Base-by-base conservation (phyloP, 202 grass and related monocot genomes). In the Zoysia matrella region DNA sequence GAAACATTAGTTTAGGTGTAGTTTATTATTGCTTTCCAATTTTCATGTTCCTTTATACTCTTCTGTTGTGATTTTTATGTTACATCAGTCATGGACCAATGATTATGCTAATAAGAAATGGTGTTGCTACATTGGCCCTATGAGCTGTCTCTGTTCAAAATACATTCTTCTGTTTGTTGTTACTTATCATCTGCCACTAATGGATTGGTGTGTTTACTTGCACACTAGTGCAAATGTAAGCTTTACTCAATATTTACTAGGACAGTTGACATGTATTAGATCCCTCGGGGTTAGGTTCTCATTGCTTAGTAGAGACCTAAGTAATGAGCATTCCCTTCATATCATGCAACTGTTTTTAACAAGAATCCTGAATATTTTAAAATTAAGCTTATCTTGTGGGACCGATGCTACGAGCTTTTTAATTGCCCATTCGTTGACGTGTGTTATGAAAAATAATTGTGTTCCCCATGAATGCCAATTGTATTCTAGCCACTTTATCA, bases 161-260 rank as follows among this genome's bases (percentile, higher is more conserved):
- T 71, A 65, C 47, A 51, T 70, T 46, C 1, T 36, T n/a, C 47
- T 46, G 18, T 83, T 63, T n/a, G 54, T 60, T 79, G n/a, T 47
- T 47, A 69, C 60, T 88, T 54, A 68, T 68, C 15, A 68, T 60
- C 44, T 6, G 1, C 16, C 8, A 58, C 5, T 6, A 83, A 15
- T 71, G 42, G 42, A 64, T 45, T 14, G 7, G 69, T 75, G 58
- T 80, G 48, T 71, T 65, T 42, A 13, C 50, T 85, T 76, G 76
- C 14, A 43, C 50, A 57, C 13, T 11, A 39, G 7, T 75, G 56
- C 22, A 74, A 79, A 80, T 84, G 63, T 64, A 69, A 73, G 12
- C 58, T 75, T 2, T 44, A 6, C 58, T 77, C 11, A 77, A 40
- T 8, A 12, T 63, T 78, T 77, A 77, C 11, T 12, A 36, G n/a